A percentile compares a stretch with the other conserved stretches of the same genome.
phyloP scores from a whole-genome alignment of 2,329 filamentous ascomycete species.

The Venturia pyrina region DNA sequence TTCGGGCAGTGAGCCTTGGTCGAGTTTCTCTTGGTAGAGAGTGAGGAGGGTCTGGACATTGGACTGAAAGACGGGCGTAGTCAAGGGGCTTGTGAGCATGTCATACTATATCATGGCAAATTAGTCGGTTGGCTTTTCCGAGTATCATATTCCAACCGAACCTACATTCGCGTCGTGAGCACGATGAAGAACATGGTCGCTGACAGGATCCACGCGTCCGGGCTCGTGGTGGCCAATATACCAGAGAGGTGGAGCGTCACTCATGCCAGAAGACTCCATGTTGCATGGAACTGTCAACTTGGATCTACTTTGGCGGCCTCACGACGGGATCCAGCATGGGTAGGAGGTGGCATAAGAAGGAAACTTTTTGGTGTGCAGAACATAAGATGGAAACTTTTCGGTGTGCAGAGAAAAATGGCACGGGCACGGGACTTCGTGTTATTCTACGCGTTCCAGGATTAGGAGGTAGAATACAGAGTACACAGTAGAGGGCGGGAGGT shows the following conservation, averaged over 20 bases:
- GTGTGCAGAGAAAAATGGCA: too few relatives aligned
- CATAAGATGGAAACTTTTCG: too few relatives aligned
- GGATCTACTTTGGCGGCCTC: not conserved
- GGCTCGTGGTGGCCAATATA: conserved; percentile 69
- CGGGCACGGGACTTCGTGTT: too few relatives aligned
- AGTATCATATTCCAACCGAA: conserved; percentile 18
- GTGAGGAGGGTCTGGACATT: conserved; percentile 55
- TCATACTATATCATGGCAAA: conserved; percentile 49
- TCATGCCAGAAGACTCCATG: conserved; percentile 2
- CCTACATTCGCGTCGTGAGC: conserved; percentile 59
- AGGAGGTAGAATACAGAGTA: too few relatives aligned
- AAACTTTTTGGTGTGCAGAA: too few relatives aligned
- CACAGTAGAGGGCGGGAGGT: too few relatives aligned
- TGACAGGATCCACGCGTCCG: conserved; percentile 48
- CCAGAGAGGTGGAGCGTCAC: conserved; percentile 37
- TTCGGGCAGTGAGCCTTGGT: conserved; percentile 29
- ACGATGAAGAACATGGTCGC: conserved; percentile 54
- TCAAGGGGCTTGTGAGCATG: conserved; percentile 70
- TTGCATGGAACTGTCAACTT: too few relatives aligned
- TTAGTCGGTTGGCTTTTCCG: not conserved
- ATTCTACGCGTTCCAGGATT: too few relatives aligned
- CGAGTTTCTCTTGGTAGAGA: conserved; percentile 41
- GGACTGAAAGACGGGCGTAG: conserved; percentile 60
- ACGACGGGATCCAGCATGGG: not conserved
- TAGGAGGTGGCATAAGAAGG: too few relatives aligned